A percentile compares a stretch with the other conserved stretches of the same genome.
These are phyloP conservation scores for Calocera viscosa DNA, from an alignment of 768 basidiomycete species.

Conservation along the genomic window DNA sequence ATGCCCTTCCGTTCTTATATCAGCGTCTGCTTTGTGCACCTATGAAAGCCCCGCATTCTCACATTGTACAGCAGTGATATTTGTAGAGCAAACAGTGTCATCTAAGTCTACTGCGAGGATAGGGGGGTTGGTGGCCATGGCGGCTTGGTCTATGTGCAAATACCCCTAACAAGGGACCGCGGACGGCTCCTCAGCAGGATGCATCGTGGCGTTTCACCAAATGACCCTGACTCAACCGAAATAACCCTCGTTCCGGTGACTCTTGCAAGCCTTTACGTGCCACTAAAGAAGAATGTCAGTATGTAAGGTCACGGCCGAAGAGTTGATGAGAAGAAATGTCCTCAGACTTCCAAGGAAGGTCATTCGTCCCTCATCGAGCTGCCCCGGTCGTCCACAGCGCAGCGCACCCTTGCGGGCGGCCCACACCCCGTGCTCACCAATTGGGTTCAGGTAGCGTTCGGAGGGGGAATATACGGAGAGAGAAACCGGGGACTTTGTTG, in stretches of 20 bases:
- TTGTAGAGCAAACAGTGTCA: background rate
- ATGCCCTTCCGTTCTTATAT: background rate
- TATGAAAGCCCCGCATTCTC: background rate
- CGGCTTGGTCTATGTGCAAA: background rate
- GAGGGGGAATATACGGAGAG: conserved; percentile 63
- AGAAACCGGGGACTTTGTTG: conserved; percentile 62
- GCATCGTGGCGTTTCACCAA: background rate
- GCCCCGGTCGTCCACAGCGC: conserved; percentile 55
- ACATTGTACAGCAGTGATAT: background rate
- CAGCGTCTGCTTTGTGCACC: background rate
- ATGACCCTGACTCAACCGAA: background rate
- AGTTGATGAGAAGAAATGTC: background rate
- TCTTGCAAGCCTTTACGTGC: too few relatives aligned
- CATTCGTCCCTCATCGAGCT: conserved; percentile 53
- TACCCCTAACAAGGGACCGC: background rate
- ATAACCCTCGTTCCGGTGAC: too few relatives aligned
- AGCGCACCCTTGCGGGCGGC: conserved; percentile 57
- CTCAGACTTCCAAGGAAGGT: conserved; percentile 90
- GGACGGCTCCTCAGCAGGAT: background rate
- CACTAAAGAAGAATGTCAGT: too few relatives aligned
- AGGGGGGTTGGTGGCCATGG: background rate
- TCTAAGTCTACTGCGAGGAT: conserved; percentile 3
- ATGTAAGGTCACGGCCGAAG: too few relatives aligned
- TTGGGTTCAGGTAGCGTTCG: conserved; percentile 51
- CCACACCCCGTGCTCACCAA: conserved; percentile 43